Evolutionary conservation across 352 stramenopile species (phyloP).

Genomic region (Globisporangium lucens): DNA sequence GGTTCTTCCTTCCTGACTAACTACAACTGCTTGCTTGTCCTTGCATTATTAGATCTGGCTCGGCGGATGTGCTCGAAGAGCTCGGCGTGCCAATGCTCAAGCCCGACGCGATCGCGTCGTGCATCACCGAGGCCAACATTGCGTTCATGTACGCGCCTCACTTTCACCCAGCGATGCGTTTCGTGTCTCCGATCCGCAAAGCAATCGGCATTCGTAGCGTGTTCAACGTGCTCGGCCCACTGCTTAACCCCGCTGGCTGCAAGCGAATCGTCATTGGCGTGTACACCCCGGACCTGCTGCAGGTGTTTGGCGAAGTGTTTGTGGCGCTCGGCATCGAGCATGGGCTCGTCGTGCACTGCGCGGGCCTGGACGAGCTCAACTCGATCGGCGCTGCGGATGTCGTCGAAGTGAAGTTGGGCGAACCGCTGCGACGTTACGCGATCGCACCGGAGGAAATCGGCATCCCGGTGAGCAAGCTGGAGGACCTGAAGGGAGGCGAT

Average conservation of each 20-base stretch:
- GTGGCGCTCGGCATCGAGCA: conserved; percentile 95
- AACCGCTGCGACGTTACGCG: conserved; percentile 45
- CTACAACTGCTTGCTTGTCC: not conserved
- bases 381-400: conserved; percentile 89
- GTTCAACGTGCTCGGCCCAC: conserved; percentile 98
- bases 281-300: conserved; percentile 93
- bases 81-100: conserved; percentile 95
- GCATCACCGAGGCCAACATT: conserved; percentile 90
- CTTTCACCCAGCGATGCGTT: conserved; percentile 96
- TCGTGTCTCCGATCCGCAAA: conserved; percentile 94
- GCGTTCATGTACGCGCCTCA: conserved; percentile 98
- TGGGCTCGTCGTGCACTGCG: conserved; percentile 97
- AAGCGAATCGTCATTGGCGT: conserved; percentile 98
- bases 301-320: conserved; percentile 79
- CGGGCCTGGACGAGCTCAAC: conserved; percentile 98
- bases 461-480: conserved; percentile 89
- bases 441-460: conserved; percentile 66
- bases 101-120: conserved; percentile 89
- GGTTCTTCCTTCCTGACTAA: not conserved
- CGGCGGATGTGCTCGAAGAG: conserved; percentile 96
- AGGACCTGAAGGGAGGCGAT: conserved; percentile 95
- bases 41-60: conserved; percentile 70
- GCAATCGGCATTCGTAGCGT: conserved; percentile 94
- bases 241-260: conserved; percentile 96
- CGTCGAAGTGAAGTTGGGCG: conserved; percentile 61